Percentiles rank a stretch among this genome's conserved stretches.
Evolutionary conservation across 495 filamentous ascomycete species (phyloP).

Genomic region (Aspergillus conjunctus): DNA sequence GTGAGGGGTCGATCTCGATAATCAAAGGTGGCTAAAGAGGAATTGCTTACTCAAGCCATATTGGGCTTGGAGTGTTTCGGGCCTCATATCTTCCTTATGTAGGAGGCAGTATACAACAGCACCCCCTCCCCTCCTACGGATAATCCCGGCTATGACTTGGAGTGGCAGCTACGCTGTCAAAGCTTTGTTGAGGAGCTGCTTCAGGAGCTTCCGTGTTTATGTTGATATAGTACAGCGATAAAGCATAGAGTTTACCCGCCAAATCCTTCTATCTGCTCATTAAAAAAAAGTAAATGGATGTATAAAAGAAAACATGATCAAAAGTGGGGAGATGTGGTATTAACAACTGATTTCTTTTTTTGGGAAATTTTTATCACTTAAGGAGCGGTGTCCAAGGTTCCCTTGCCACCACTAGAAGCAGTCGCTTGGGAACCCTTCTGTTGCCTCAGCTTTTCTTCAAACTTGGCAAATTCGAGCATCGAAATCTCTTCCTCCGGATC

Average conservation of each 20-base stretch:
- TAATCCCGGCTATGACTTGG: too few species aligned
- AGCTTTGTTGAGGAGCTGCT: too few species aligned
- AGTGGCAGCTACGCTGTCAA: too few species aligned
- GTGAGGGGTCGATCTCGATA: too few species aligned
- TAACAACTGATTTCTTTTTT: not conserved
- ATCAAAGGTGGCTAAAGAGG: too few species aligned
- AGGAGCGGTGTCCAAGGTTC: slow-evolving; percentile 61
- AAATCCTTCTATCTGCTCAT: slow-evolving; percentile 1
- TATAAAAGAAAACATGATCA: not conserved
- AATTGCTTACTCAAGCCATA: too few species aligned
- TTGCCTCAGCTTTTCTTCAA: slow-evolving; percentile 88
- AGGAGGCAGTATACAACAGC: too few species aligned
- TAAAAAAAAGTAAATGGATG: not conserved
- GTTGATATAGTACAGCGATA: slow-evolving; percentile 3
- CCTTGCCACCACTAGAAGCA: slow-evolving; percentile 65
- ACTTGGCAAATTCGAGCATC: slow-evolving; percentile 87
- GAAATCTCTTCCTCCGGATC: slow-evolving; percentile 93
- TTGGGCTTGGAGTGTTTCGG: too few species aligned
- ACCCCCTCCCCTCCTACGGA: too few species aligned
- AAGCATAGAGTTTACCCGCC: not conserved
- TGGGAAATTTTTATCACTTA: slow-evolving; percentile 26
- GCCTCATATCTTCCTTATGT: too few species aligned
- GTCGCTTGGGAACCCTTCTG: slow-evolving; percentile 65
- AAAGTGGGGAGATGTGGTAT: slow-evolving; percentile 1
- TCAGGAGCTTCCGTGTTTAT: not conserved